Conservation (phyloP, 495 filamentous ascomycete species). For the Alectoria sarmentosa region DNA sequence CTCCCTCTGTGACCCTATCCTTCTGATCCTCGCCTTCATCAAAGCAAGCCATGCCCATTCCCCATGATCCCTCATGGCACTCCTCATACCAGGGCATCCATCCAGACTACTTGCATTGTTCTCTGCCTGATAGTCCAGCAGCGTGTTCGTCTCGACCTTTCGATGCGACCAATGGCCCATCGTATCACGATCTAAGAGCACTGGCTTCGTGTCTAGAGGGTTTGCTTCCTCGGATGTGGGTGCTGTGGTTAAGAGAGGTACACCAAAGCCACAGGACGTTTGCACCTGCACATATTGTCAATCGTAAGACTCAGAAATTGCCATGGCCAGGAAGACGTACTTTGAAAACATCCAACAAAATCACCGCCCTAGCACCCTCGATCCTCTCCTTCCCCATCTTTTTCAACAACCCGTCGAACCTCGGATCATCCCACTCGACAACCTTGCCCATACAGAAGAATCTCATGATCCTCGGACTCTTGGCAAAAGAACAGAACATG, state of each 20-base stretch:
- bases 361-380: conserved; percentile 52
- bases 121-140: conserved; percentile 41
- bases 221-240: no score
- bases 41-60: conserved; percentile 31
- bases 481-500: conserved; percentile 62
- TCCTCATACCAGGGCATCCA: conserved; percentile 44
- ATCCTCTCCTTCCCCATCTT: conserved; percentile 34
- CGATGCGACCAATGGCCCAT: conserved; percentile 39
- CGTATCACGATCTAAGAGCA: conserved; percentile 42
- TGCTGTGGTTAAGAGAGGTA: conserved; percentile 37
- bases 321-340: conserved; percentile 31
- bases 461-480: conserved; percentile 56
- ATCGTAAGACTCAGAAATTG: not conserved
- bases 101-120: conserved; percentile 47
- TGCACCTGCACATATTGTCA: conserved; percentile 40
- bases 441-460: conserved; percentile 63
- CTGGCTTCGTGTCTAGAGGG: not conserved
- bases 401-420: conserved; percentile 42
- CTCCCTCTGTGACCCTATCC: conserved; percentile 31
- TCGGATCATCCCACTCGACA: conserved; percentile 47
- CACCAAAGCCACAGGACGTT: conserved; percentile 52
- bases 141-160: conserved; percentile 33
- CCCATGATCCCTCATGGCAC: conserved; percentile 35
- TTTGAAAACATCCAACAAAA: conserved; percentile 60
- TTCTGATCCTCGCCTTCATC: conserved; percentile 28